Evolutionary conservation across 2,329 filamentous ascomycete species (phyloP).

Genomic region (Fusarium phyllophilum): DNA sequence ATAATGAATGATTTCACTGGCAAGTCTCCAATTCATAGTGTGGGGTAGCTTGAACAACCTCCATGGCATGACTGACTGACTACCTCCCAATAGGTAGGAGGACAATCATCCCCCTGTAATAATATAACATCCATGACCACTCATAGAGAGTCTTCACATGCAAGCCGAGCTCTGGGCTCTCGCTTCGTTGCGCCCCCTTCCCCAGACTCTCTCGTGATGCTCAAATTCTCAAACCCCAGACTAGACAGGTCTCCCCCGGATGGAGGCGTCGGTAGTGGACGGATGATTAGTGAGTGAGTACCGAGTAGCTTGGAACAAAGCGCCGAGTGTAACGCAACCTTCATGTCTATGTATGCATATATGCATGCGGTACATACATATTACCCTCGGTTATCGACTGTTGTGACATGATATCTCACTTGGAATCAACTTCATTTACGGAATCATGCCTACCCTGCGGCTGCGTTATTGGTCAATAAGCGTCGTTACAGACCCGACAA

Average conservation of each 20-base stretch:
- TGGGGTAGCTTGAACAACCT: not conserved
- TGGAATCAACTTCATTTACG: not conserved
- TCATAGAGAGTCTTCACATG: constrained; percentile 10
- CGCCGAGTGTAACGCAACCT: constrained; percentile 22
- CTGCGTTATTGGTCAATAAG: constrained; percentile 1
- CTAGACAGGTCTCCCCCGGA: not conserved
- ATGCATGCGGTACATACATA: not conserved
- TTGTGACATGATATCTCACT: constrained; percentile 5
- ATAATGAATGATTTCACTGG: not conserved
- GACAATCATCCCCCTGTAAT: not conserved
- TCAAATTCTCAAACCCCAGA: constrained; percentile 10
- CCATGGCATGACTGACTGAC: not conserved
- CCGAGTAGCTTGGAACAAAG: constrained; percentile 11
- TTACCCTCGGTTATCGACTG: constrained; percentile 16
- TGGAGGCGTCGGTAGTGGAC: constrained; percentile 21
- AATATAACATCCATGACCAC: not conserved
- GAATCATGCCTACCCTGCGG: constrained; percentile 5
- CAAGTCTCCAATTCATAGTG: not conserved
- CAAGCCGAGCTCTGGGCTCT: constrained; percentile 10
- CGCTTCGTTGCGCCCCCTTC: constrained; percentile 7
- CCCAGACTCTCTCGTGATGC: constrained; percentile 13
- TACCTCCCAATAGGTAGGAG: not conserved
- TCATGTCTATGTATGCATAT: not conserved
- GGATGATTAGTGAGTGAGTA: constrained; percentile 16
- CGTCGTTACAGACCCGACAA: not conserved